Base-by-base conservation (phyloP, 805 yeast species). In the Teunomyces stri region DNA sequence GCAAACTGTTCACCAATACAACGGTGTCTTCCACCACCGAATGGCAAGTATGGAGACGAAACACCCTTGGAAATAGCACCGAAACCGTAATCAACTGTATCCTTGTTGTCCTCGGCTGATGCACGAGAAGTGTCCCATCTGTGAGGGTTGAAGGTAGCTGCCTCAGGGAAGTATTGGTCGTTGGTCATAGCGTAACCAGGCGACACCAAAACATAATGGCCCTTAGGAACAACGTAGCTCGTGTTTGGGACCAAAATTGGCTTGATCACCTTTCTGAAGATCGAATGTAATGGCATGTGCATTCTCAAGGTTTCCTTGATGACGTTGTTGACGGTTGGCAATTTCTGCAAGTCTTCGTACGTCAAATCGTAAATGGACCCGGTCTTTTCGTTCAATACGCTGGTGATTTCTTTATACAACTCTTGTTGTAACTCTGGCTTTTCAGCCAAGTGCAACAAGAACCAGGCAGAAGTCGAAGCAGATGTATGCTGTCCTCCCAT, bases 401-500 rank as follows among this genome's bases (percentile, higher is more conserved):
- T 61, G 60, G 77, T 72, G 60, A 91, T 85, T 70, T 94, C 98
- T 51, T 80, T 69, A 64, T 78, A 86, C 43, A 94, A 68, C 62
- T 84, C 87, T 49, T 91, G 87, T 73, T 89, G 97, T 51, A 92
- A 72, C 35, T 87, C 86, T 40, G 95, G 96, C 60, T 81, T 76
- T 59, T 86, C 96, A 55, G 90, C 97, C 51, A 94, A 77, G 64
- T 94, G 98, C 54, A 94, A 78, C 62, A 94, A 74, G 61, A 84
- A 83, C 99, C 99, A 94, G 13, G 97, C 87, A 35, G 96, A 87
- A 18, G 99, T 94, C 20, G 98, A 80, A 38, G 98, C 94, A 53
- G 96, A 87, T 22, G 99, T 94, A 69, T 94, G 99, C 75, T 94
- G 99, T 53, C 99, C 99, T 60, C 99, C 99, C 99, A 94, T 94